Conservation (phyloP, 108 stramenopile species). For the Conticribra guillardii region DNA sequence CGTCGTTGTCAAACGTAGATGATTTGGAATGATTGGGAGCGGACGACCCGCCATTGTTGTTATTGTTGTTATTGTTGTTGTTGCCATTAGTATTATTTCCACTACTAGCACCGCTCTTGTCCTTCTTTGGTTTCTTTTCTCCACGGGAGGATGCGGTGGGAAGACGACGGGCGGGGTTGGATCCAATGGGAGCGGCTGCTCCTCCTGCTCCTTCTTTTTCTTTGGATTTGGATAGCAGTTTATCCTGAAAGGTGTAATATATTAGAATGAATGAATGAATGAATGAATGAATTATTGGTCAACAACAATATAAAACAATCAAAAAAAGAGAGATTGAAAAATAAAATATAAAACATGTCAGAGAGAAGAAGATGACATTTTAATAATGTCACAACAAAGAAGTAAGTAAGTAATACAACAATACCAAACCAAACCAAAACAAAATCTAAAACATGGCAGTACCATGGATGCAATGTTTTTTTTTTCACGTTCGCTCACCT, state of each 20-base stretch:
- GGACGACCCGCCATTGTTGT: not conserved
- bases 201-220: not conserved
- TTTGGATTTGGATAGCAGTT: not conserved
- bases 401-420: no score
- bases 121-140: conserved; percentile 33
- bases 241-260: not conserved
- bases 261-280: no score
- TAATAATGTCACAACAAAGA: no score
- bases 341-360: no score
- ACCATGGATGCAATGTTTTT: no score
- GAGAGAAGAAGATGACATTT: no score
- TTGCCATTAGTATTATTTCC: not conserved
- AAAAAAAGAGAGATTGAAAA: no score
- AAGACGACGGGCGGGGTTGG: conserved; percentile 14
- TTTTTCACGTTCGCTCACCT: no score
- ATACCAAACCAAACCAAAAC: no score
- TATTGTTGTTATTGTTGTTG: not conserved
- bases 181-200: not conserved
- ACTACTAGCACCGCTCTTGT: conserved; percentile 12
- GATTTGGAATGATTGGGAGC: not conserved
- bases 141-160: conserved; percentile 13
- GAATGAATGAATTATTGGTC: no score
- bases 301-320: no score
- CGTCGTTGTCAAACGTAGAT: not conserved
- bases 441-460: no score